Base-by-base conservation (phyloP, 805 yeast genomes). In the Yamadazyma insecticola region DNA sequence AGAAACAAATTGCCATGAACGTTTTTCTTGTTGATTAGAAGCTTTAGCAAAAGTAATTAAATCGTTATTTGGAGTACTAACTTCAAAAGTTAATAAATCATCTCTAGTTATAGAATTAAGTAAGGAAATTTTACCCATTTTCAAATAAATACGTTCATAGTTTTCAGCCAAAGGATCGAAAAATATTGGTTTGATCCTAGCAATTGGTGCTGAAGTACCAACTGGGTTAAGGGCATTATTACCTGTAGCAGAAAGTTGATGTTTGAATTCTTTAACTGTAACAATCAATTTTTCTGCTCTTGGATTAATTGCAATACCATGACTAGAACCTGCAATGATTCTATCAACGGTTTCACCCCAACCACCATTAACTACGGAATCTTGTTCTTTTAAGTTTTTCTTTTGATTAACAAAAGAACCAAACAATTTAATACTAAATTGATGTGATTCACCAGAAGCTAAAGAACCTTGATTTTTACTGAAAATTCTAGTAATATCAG, bases 321-420 rank as follows among this genome's bases (percentile, higher is more conserved):
- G 73, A 35, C 69, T 74, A 1, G 89, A 74, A 16, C 94, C 92
- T 11, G 74, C 53, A 41, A 87, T 79, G 38, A 87, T 82, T 46
- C 94, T 66, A 46, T 85, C 87, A 14, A 82, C 73, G 30, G 84
- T 59, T 40, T 81, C 89, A 59, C 96, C 96, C 96, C 96, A 87
- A 29, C 96, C 96, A 37, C 75, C 71, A 37, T 53, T 59, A n/a
- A 41, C 39, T 13, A 32, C 38, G 3, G 33, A 26, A 3, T 43
- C 46, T 9, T 40, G 37, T 6, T 33, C 37, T 21, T 35, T 36
- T 19, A 39, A 17, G 20, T 53, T 52, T 37, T 50, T 59, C 39
- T 63, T 62, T 17, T 57, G 59, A 36, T 66, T 67, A 43, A 78
- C 70, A 45, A 70, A 79, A 0, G 92, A 80, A 1, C 90, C 82